A percentile compares a stretch with the other conserved stretches of the same genome.
Conservation (phyloP, 192 early-diverging fungal genomes). For the Backusella parvicylindrica region DNA sequence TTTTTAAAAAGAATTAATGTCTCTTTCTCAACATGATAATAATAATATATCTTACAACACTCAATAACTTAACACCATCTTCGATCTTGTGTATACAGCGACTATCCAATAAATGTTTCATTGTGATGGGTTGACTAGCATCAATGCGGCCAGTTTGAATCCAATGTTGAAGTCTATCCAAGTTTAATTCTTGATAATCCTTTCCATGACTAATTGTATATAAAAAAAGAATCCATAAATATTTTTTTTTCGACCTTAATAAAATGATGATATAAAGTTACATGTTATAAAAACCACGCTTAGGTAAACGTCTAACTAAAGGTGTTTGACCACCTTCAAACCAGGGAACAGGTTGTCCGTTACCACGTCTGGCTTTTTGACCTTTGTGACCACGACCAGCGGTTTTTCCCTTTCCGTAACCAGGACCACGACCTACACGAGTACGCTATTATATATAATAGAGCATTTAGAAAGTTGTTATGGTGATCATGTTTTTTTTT, state of each 20-base stretch:
- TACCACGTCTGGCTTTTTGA: slow-evolving; percentile 76
- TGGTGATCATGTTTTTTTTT: neutral
- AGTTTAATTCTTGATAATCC: slow-evolving; percentile 67
- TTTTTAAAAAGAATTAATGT: neutral
- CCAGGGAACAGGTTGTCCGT: slow-evolving; percentile 70
- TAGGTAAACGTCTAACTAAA: slow-evolving; percentile 75
- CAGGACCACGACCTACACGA: slow-evolving; percentile 78
- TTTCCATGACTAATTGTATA: slow-evolving; percentile 46
- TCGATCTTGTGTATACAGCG: slow-evolving; percentile 69
- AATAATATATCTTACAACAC: slow-evolving; percentile 39
- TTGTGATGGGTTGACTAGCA: slow-evolving; percentile 73
- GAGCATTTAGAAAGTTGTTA: neutral
- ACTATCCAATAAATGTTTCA: slow-evolving; percentile 67
- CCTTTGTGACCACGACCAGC: slow-evolving; percentile 92
- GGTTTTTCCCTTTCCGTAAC: slow-evolving; percentile 88
- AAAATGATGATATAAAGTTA: no score
- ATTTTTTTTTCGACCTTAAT: no score
- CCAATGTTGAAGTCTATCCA: slow-evolving; percentile 92
- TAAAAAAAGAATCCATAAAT: neutral
- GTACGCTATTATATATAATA: slow-evolving; percentile 33
- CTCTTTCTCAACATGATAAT: neutral
- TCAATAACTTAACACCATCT: slow-evolving; percentile 85
- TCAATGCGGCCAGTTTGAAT: slow-evolving; percentile 84
- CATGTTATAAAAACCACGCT: slow-evolving; percentile 79
- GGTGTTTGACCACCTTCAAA: slow-evolving; percentile 96